Evolutionary conservation across 202 grass and related monocot species (phyloP), one percentile per base, ranked within the genome.

Genomic region (Elaeis oleifera): DNA sequence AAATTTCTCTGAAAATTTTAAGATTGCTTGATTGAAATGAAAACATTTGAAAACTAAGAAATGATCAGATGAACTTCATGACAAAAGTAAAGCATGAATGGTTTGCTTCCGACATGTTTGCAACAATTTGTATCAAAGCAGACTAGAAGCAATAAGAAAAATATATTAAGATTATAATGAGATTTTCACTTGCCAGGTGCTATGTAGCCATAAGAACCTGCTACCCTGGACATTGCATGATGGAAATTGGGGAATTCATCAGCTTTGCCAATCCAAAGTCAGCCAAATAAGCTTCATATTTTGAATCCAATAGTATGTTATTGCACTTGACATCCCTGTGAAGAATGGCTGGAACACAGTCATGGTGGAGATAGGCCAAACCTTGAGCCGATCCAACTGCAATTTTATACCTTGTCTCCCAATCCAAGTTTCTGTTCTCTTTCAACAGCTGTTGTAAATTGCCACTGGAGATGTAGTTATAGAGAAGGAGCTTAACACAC

Each of bases 311-410:
- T 8, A 67, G 64, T 54, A 67, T 67, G 27, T 67, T 67, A 25
- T 67, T 67, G 51, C 50, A 67, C 51, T 67, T 67, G 23, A 67
- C 64, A 54, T 67, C 64, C 50, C 64, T 67, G 26, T 67, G 64
- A 54, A 67, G 64, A 67, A 67, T 67, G 24, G 64, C 23, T 18
- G 64, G 64, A 53, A 21, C 26, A 25, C 64, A 67, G 50, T 67
- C 64, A 16, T 67, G 64, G 64, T 67, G 64, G n/a, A 67, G 64
- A 54, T 67, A 67, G 51, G 64, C 64, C 54, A 55, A 67, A 67
- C 64, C 64, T 55, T 67, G 64, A 5, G 64, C 64, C 4, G 64
- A 54, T 5, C 64, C 64, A 54, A 67, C 22, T 8, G 64, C 64
- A 17, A 32, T 67, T 16, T 67, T 67, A 51, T 67, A 67, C 51